Conservation (phyloP, 2,329 filamentous ascomycete species). For the Rutstroemia sp. region DNA sequence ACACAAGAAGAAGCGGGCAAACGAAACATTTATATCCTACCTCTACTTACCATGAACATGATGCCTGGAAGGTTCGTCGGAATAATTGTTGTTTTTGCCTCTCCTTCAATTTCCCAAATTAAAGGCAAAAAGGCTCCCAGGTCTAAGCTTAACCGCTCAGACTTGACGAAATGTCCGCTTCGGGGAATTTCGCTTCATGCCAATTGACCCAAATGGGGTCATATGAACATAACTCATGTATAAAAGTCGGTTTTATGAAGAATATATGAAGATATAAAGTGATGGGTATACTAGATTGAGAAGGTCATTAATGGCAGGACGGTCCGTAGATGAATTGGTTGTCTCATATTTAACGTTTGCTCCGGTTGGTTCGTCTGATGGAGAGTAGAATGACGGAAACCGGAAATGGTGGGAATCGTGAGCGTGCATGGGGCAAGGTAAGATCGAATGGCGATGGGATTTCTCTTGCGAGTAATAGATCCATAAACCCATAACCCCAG, state of each 20-base stretch:
- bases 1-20: not conserved
- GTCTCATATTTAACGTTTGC: not conserved
- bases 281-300: not conserved
- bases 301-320: conserved; percentile 7
- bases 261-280: not conserved
- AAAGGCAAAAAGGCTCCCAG: conserved; percentile 1
- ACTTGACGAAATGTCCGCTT: not conserved
- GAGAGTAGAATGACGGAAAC: not conserved
- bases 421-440: not conserved
- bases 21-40: not conserved
- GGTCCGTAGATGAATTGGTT: conserved; percentile 9
- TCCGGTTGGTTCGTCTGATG: not conserved
- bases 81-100: not conserved
- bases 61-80: not conserved
- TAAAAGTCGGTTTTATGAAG: not conserved
- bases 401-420: not conserved
- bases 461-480: no score
- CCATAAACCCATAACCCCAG: no score
- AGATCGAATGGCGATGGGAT: no score
- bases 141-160: not conserved
- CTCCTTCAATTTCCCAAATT: conserved; percentile 9
- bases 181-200: not conserved
- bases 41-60: not conserved
- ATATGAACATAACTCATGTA: conserved; percentile 2
- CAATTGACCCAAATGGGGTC: not conserved